Evolutionary conservation across 768 basidiomycete genomes (phyloP).

Genomic region (Lentinula raphanica): DNA sequence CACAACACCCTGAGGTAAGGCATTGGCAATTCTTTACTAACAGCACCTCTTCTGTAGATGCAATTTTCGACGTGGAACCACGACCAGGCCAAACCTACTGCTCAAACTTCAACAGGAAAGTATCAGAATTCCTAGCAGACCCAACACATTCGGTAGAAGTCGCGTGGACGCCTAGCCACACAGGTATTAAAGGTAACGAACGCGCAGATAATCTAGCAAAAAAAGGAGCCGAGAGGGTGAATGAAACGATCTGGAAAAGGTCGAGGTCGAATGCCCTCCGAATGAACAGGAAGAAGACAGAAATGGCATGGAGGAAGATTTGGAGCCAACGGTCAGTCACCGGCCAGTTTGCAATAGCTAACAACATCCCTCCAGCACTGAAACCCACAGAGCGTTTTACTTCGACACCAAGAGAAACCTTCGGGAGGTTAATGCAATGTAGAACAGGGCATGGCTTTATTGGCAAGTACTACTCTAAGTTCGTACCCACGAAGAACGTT

Average conservation of each 20-base stretch:
- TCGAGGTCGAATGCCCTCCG: not conserved
- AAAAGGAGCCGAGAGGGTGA: not conserved
- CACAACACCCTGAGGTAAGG: not conserved
- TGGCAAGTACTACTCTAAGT: constrained; percentile 22
- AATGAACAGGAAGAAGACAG: too few species aligned
- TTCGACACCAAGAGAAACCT: constrained; percentile 16
- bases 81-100: not conserved
- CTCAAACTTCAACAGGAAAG: not conserved
- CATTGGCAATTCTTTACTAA: not conserved
- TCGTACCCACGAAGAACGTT: constrained; percentile 15
- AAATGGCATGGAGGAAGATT: not conserved
- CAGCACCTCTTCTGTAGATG: not conserved
- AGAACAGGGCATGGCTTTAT: constrained; percentile 22
- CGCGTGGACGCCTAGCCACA: too few species aligned
- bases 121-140: not conserved
- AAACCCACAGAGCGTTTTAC: not conserved
- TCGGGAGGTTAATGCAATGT: constrained; percentile 21
- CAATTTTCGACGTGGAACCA: constrained; percentile 1
- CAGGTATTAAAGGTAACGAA: not conserved
- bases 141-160: too few species aligned
- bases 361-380: not conserved
- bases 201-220: not conserved
- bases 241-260: not conserved
- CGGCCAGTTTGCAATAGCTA: not conserved
- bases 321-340: not conserved